A percentile compares a stretch with the other conserved stretches of the same genome.
phyloP scores from a whole-genome alignment of 2,329 filamentous ascomycete genomes.

The Cytospora mali region DNA sequence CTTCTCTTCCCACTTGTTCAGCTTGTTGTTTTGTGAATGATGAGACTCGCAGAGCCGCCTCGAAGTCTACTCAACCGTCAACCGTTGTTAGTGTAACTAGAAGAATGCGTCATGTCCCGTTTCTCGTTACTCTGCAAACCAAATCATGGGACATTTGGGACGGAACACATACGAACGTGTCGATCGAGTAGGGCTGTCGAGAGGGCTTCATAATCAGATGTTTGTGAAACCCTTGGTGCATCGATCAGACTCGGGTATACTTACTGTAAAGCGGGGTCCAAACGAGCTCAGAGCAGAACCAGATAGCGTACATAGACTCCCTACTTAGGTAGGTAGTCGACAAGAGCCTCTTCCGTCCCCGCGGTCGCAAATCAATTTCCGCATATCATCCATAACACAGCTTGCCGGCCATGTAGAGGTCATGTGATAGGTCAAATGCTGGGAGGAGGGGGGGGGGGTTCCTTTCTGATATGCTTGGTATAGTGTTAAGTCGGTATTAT shows the following conservation, averaged over 20 bases:
- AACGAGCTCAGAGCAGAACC: neutral
- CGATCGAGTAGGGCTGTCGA: neutral
- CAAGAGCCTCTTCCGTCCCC: slow-evolving; percentile 17
- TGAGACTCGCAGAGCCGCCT: slow-evolving; percentile 17
- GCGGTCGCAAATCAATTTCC: neutral
- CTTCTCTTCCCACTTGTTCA: neutral
- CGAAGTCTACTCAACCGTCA: slow-evolving; percentile 3
- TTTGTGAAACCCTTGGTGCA: neutral
- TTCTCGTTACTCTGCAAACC: neutral
- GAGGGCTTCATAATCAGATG: neutral
- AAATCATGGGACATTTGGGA: neutral
- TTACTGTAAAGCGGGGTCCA: neutral
- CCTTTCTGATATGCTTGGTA: neutral
- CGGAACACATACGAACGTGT: neutral
- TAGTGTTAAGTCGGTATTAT: neutral
- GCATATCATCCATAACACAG: no score
- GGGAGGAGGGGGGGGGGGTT: no score
- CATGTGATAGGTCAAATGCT: neutral
- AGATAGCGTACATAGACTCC: neutral
- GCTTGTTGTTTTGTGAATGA: neutral
- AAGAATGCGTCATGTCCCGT: neutral
- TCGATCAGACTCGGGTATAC: neutral
- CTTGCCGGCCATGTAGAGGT: no score
- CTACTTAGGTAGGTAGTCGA: no score
- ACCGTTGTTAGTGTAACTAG: neutral